A percentile compares a stretch with the other conserved stretches of the same genome.
These are phyloP conservation scores for Rhododendron kiyosumense DNA, from an alignment of 148 eudicot genomes.

Conservation along the genomic window DNA sequence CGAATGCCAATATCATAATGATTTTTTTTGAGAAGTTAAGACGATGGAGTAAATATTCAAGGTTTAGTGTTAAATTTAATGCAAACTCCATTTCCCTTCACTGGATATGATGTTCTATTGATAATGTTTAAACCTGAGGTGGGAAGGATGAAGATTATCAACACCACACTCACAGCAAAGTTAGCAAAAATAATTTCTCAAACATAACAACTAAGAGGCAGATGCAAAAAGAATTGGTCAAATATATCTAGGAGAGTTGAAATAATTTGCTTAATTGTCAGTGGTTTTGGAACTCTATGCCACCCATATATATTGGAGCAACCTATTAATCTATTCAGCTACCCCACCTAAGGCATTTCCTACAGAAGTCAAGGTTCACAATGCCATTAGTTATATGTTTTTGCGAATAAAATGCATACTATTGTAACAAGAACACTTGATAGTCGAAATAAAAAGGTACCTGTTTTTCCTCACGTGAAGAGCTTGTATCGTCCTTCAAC, in stretches of 20 bases:
- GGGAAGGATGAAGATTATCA: neutral
- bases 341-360: neutral
- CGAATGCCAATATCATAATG: neutral
- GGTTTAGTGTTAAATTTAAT: neutral
- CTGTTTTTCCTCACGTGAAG: constrained; percentile 92
- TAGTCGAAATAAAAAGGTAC: constrained; percentile 22
- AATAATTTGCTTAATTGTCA: neutral
- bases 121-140: neutral
- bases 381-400: neutral
- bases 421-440: neutral
- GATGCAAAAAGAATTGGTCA: neutral
- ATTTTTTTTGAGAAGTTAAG: neutral
- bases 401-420: neutral
- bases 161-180: neutral
- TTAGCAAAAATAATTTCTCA: neutral
- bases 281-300: neutral
- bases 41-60: neutral
- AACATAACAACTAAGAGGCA: neutral
- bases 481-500: constrained; percentile 82
- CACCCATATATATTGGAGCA: neutral
- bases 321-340: neutral
- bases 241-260: neutral
- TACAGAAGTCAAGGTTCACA: constrained; percentile 2
- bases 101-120: neutral
- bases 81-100: neutral